Conservation (phyloP, 768 basidiomycete genomes). For the Serendipita sp. region DNA sequence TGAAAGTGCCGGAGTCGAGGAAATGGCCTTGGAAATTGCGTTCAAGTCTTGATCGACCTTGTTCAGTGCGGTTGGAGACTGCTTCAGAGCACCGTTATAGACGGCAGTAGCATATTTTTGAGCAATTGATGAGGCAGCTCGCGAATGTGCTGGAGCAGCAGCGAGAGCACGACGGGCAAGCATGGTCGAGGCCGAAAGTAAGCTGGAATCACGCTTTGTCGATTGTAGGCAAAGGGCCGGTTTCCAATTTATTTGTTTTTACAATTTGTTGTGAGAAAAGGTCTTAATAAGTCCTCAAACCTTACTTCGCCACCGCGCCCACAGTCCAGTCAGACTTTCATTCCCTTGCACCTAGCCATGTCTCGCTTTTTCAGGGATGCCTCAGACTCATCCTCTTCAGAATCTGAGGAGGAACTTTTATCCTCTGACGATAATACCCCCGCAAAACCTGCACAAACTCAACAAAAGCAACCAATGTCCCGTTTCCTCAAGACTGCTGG, state of each 20-base stretch:
- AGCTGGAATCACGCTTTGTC: background rate
- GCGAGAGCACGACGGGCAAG: background rate
- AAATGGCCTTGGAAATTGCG: slow-evolving; percentile 52
- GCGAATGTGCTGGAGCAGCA: slow-evolving; percentile 15
- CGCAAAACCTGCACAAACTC: slow-evolving; percentile 29
- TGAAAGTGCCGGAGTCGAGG: slow-evolving; percentile 43
- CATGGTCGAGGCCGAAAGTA: background rate
- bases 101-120: slow-evolving; percentile 72
- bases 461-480: slow-evolving; percentile 51
- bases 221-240: background rate
- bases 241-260: background rate
- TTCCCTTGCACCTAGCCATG: slow-evolving; percentile 27
- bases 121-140: slow-evolving; percentile 57
- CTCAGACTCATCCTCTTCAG: slow-evolving; percentile 57
- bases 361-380: slow-evolving; percentile 84
- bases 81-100: slow-evolving; percentile 64
- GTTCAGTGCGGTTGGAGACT: slow-evolving; percentile 66
- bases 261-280: background rate
- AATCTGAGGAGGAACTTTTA: slow-evolving; percentile 47
- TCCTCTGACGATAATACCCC: slow-evolving; percentile 50
- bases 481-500: slow-evolving; percentile 51
- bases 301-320: background rate
- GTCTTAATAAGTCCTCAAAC: background rate
- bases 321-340: too few species aligned
- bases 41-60: slow-evolving; percentile 76